phyloP scores from a whole-genome alignment of 1,284 basidiomycete genomes.

The Ceratobasidium sp. region DNA sequence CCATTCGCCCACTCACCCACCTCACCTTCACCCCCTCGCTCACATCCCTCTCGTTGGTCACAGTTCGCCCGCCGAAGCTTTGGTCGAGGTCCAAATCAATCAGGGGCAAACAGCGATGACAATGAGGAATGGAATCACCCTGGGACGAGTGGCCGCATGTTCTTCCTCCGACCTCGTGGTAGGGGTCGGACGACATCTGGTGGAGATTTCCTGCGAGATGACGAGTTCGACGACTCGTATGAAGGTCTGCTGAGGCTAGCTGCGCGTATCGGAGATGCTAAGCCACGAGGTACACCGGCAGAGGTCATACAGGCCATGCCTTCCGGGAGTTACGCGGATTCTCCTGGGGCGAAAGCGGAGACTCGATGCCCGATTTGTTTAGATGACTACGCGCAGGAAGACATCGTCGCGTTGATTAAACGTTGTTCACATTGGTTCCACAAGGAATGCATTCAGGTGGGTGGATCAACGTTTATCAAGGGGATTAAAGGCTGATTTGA shows the following conservation, averaged over 20 bases:
- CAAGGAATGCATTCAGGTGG: slow-evolving; percentile 48
- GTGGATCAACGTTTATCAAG: slow-evolving; percentile 9
- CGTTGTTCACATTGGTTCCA: slow-evolving; percentile 50
- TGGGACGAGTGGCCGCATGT: slow-evolving; percentile 6
- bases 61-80: slow-evolving; percentile 21
- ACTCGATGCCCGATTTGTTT: slow-evolving; percentile 50
- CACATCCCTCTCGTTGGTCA: slow-evolving; percentile 27
- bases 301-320: slow-evolving; percentile 46
- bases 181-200: slow-evolving; percentile 18
- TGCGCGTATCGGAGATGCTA: slow-evolving; percentile 48
- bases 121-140: slow-evolving; percentile 39
- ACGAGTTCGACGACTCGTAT: slow-evolving; percentile 49
- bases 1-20: background rate
- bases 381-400: slow-evolving; percentile 47
- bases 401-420: slow-evolving; percentile 45
- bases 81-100: background rate
- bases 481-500: background rate
- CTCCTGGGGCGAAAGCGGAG: slow-evolving; percentile 44
- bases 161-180: slow-evolving; percentile 34
- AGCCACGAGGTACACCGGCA: slow-evolving; percentile 44
- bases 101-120: slow-evolving; percentile 21
- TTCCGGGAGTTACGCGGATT: slow-evolving; percentile 38
- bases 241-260: slow-evolving; percentile 49
- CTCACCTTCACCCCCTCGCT: slow-evolving; percentile 23
- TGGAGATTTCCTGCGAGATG: slow-evolving; percentile 41